phyloP scores from a whole-genome alignment of 1,139 yeast species.

The Sugiyamaella novakii region DNA sequence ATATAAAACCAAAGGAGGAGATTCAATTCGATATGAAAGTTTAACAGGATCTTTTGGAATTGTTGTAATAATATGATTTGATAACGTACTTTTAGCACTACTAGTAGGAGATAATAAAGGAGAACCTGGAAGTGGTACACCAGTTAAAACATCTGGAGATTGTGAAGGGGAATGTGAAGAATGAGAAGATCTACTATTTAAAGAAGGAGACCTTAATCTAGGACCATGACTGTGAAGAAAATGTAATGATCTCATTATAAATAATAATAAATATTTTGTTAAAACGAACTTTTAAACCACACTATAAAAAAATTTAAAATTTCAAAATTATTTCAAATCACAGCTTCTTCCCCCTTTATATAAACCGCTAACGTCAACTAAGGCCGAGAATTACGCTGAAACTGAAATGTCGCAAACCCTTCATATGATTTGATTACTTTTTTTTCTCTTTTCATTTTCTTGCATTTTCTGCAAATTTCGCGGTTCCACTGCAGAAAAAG shows the following conservation, averaged over 20 bases:
- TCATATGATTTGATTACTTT: neutral
- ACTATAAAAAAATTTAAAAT: no score
- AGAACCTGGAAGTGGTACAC: constrained; percentile 8
- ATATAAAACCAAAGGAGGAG: constrained; percentile 86
- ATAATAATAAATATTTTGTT: neutral
- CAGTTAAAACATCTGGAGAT: constrained; percentile 13
- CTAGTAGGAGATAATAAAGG: constrained; percentile 9
- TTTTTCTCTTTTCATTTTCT: neutral
- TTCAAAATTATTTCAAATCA: no score
- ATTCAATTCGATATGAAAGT: constrained; percentile 69
- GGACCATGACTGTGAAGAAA: constrained; percentile 7
- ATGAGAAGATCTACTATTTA: neutral
- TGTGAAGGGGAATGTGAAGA: neutral
- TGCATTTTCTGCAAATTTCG: no score
- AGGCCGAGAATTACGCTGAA: no score
- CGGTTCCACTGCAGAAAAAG: no score
- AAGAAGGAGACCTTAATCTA: constrained; percentile 9
- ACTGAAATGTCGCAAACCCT: no score
- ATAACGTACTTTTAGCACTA: neutral
- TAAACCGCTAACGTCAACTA: neutral
- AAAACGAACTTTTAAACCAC: neutral
- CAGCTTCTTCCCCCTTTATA: neutral
- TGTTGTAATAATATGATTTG: neutral
- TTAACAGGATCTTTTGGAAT: constrained; percentile 36
- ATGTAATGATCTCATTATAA: constrained; percentile 10